Evolutionary conservation across 2,329 filamentous ascomycete genomes (phyloP), one percentile per base, ranked within the genome.

Genomic region (Pseudomassariella vexata): DNA sequence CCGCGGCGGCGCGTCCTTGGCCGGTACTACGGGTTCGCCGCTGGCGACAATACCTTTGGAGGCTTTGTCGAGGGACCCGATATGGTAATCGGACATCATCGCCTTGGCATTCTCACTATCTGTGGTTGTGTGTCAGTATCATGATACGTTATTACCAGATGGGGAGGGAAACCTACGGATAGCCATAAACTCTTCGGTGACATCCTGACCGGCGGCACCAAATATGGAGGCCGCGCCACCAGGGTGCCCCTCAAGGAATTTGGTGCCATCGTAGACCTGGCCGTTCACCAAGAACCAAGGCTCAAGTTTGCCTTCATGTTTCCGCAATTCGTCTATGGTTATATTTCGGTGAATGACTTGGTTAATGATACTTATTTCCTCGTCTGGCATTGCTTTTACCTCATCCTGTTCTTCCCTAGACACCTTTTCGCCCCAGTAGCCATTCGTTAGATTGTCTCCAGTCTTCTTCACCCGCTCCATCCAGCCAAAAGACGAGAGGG

Each of bases 211-310:
- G n/a, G 87, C 88, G 3, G 82, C 85, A 18, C 80, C 81, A 32
- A 82, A 70, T 50, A 95, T 95, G 48, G 85, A 92, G 41, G 83
- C 76, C 3, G 85, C 86, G 30, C 89, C 89, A 31, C 89, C 89
- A 0, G 89, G 89, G 53, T 95, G 89, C 1, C 70, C 82, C 39
- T 87, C 74, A 10, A 95, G 63, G 52, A 92, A 95, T 3, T 62
- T 59, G 1, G 84, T 89, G 5, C 88, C 89, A 48, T 95, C 82
- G 47, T 94, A 95, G 0, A 95, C 87, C 48, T 95, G 79, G 1
- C 87, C 85, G 37, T 89, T 80, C 9, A 95, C 72, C 4, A 94
- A 79, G 49, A 95, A 95, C 87, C 88, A 95, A 1, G 87, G 85
- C 18, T 73, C 65, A 1, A 73, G 58, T 21, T 80, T 74, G 11